Base-by-base conservation (phyloP, 495 filamentous ascomycete genomes). In the Neurospora sp. region DNA sequence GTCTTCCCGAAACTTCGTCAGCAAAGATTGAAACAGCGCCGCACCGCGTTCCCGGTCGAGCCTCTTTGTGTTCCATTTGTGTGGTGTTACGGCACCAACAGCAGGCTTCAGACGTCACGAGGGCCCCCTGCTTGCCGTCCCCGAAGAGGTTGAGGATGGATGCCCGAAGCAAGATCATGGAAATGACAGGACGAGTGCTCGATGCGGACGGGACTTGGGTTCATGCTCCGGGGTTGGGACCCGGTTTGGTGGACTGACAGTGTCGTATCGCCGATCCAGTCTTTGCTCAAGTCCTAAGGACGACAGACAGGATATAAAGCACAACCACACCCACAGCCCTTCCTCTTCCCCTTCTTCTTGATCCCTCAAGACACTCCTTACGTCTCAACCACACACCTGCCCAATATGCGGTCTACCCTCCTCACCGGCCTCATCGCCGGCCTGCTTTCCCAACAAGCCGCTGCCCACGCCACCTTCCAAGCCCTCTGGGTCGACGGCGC, bases 381-480 rank as follows among this genome's bases (percentile, higher is more conserved):
- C 76, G 9, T 39, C 18, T 27, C 71, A 37, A 27, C 60, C 72
- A 42, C 20, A 27, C 31, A 40, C 49, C 27, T 18, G 7, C 14
- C 41, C 73, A 46, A 60, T 46, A 86, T 86, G 85, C 86, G 85
- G 82, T 82, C 79, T 12, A 77, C 79, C 69, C 66, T 77, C 20
- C 20, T 80, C 71, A 77, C 79, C 71, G 75, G 79, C 71, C 39
- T 79, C 66, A 73, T 77, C 0, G 75, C 79, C 14, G 78, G 81
- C 41, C 76, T 86, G 10, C 76, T 76, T 35, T 80, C 79, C 37
- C 78, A 78, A 11, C 71, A 83, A 27, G 83, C 79, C 44, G 79
- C 83, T 18, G 84, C 83, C 44, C 86, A 88, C 72, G 84, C 86
- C 39, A 86, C 81, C 69, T 88, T 87, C 81, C 86, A 88, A 72